A percentile compares a stretch with the other conserved stretches of the same genome.
Conservation (phyloP, 768 basidiomycete species). For the Lactarius deliciosus region DNA sequence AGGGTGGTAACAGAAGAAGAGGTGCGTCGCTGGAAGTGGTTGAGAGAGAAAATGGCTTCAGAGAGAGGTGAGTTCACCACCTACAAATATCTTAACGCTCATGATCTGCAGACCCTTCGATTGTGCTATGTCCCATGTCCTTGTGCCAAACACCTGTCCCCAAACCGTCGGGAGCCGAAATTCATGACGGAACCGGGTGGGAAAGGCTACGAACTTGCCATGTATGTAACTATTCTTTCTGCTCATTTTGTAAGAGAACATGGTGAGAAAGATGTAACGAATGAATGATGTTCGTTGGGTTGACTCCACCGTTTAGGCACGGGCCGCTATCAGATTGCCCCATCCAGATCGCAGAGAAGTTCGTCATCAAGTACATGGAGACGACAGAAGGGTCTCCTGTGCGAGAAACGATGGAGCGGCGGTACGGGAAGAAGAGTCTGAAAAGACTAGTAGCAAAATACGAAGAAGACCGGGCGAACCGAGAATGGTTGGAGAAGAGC, state of each 20-base stretch:
- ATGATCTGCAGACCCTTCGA: conserved; percentile 60
- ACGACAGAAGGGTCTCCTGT: conserved; percentile 51
- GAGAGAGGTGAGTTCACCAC: conserved; percentile 56
- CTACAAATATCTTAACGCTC: background rate
- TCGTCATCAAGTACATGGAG: conserved; percentile 67
- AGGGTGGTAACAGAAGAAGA: conserved; percentile 66
- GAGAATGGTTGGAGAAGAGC: conserved; percentile 64
- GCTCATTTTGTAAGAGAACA: conserved; percentile 75
- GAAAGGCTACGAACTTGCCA: conserved; percentile 70
- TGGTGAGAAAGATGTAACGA: conserved; percentile 51
- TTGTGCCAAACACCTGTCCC: conserved; percentile 81
- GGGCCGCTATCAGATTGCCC: conserved; percentile 74
- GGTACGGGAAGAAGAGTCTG: conserved; percentile 64
- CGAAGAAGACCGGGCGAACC: conserved; percentile 73
- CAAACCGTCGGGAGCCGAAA: conserved; percentile 44
- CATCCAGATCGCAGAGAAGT: conserved; percentile 60
- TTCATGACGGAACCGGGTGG: conserved; percentile 64
- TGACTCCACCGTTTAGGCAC: conserved; percentile 54
- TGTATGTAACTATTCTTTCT: conserved; percentile 75
- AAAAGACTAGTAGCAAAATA: conserved; percentile 58
- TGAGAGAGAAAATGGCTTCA: conserved; percentile 66
- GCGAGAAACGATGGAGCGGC: conserved; percentile 54
- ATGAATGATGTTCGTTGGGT: background rate
- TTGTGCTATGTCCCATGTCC: conserved; percentile 76
- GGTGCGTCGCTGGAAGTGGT: conserved; percentile 72